These are phyloP conservation scores for Brachypodium distachyon DNA, from an alignment of 202 grass and related monocot species.

Conservation along the genomic window DNA sequence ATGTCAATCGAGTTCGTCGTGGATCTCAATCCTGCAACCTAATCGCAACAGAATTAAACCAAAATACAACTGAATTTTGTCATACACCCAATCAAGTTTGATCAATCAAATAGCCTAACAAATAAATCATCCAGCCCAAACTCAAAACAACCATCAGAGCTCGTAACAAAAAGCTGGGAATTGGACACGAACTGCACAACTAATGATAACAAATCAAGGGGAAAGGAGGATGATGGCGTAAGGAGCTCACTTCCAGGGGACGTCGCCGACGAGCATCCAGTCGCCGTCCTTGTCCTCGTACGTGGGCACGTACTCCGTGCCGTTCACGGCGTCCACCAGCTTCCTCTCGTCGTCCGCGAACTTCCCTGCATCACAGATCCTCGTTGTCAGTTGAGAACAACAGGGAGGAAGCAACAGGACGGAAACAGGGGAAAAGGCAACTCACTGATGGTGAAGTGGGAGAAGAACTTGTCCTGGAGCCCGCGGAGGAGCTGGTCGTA, in stretches of 20 bases:
- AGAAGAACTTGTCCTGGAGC: conserved; percentile 89
- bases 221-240: background rate
- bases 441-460: conserved; percentile 89
- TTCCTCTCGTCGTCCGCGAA: conserved; percentile 82
- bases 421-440: background rate
- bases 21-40: background rate
- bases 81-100: background rate
- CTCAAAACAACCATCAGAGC: background rate
- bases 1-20: background rate
- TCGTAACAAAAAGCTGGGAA: background rate
- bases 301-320: conserved; percentile 92
- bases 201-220: background rate
- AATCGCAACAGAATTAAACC: background rate
- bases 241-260: conserved; percentile 92
- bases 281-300: conserved; percentile 99
- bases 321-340: conserved; percentile 74
- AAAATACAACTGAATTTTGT: background rate
- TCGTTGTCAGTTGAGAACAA: background rate
- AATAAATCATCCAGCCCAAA: background rate
- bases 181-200: background rate
- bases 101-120: background rate
- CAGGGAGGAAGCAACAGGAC: background rate
- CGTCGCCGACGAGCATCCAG: conserved; percentile 98
- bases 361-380: conserved; percentile 43
- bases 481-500: conserved; percentile 75